These are phyloP conservation scores for Hortaea werneckii DNA, from an alignment of 2,329 filamentous ascomycete genomes.

Conservation along the genomic window DNA sequence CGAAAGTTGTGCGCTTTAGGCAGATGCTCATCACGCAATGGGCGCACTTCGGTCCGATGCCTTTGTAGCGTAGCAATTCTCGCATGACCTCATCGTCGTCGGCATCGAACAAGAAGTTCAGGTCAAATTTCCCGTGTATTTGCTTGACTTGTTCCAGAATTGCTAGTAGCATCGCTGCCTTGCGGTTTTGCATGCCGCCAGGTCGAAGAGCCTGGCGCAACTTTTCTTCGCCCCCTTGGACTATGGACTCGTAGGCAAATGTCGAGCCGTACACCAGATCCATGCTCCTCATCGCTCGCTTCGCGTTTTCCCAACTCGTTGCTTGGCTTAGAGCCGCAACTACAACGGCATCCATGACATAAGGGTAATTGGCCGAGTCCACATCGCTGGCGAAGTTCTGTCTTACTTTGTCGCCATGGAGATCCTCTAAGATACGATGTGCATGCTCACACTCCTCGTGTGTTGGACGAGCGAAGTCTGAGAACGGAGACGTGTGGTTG, in stretches of 20 bases:
- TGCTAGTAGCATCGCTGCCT: neutral
- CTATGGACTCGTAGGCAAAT: neutral
- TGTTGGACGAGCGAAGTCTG: neutral
- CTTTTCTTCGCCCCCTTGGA: neutral
- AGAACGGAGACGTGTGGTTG: neutral
- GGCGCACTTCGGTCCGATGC: slow-evolving; percentile 47
- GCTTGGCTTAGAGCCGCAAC: neutral
- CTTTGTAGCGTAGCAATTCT: slow-evolving; percentile 41
- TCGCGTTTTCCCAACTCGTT: neutral
- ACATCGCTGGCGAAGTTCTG: neutral
- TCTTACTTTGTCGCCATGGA: neutral
- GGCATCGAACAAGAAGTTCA: slow-evolving; percentile 40
- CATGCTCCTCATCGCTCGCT: neutral
- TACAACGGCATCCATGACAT: neutral
- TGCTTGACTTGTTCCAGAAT: neutral
- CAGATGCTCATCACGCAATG: slow-evolving; percentile 4
- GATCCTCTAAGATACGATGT: neutral
- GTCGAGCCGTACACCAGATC: neutral
- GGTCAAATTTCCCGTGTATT: slow-evolving; percentile 7
- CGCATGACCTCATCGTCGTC: slow-evolving; percentile 40
- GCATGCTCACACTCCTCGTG: neutral
- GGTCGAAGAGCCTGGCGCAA: neutral
- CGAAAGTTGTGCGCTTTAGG: neutral
- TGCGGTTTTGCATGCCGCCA: neutral
- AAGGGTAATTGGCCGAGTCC: neutral